Base-by-base conservation (phyloP, 768 basidiomycete species). In the Coprinopsis strossmayeri region DNA sequence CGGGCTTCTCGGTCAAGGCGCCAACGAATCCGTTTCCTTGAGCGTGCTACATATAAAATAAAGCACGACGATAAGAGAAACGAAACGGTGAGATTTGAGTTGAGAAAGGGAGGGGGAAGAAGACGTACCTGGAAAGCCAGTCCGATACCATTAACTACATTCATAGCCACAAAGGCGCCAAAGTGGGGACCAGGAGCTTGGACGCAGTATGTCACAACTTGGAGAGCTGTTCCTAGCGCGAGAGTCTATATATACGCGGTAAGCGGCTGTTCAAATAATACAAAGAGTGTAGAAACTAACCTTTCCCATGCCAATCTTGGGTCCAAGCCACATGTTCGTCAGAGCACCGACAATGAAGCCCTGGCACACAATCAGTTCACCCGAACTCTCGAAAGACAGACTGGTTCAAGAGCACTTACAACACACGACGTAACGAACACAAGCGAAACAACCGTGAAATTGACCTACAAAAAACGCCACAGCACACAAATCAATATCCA, bases 1-100 rank as follows among this genome's bases (percentile, higher is more conserved):
- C 73, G 0, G 79, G 60, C 38, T 79, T 73, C n/a, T 73, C 64
- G 52, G 72, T 72, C 5, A 86, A 63, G 37, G 68, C 72, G 2
- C 81, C 84, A 12, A 89, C 77, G 51, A 76, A 87, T 5, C 79
- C 82, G 56, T 84, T 84, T 1, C 83, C 75, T 64, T 85, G 84
- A 0, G 86, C 84, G 51, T 87, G 81, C 80, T 86, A 30, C n/a
- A n/a, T n/a, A n/a, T n/a, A n/a, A n/a, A n/a, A n/a, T n/a, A n/a
- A n/a, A n/a, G n/a, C n/a, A n/a, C n/a, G n/a, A n/a, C n/a, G n/a
- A n/a, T n/a, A n/a, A n/a, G n/a, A n/a, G n/a, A 13, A 39, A 12
- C 2, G 12, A 18, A 15, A 20, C 45, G 3, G 46, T 20, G 3
- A 10, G 2, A 17, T 18, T 20, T 15, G 24, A 23, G 15, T 11